Evolutionary conservation across 1,284 basidiomycete genomes (phyloP).

Genomic region (Vanrija humicola): DNA sequence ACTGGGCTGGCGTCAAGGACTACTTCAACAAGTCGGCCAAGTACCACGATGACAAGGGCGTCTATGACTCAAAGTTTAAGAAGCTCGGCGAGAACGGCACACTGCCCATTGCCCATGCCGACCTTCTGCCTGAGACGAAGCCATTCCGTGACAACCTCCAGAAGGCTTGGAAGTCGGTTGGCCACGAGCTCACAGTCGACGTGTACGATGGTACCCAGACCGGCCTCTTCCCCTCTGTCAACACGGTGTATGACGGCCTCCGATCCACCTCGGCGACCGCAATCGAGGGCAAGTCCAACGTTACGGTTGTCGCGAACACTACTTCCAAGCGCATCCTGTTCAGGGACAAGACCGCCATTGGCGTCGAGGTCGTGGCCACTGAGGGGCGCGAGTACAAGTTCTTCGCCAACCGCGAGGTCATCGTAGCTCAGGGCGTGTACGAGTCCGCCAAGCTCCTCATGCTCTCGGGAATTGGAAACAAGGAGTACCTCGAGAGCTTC

Average conservation of each 20-base stretch:
- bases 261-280: slow-evolving; percentile 9
- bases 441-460: slow-evolving; percentile 13
- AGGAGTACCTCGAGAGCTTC: slow-evolving; percentile 6
- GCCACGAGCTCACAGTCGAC: slow-evolving; percentile 9
- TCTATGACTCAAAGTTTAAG: slow-evolving; percentile 2
- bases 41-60: slow-evolving; percentile 9
- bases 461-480: slow-evolving; percentile 12
- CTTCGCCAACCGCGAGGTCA: slow-evolving; percentile 13
- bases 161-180: slow-evolving; percentile 7
- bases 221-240: slow-evolving; percentile 12
- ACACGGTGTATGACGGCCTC: slow-evolving; percentile 7
- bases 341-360: slow-evolving; percentile 8
- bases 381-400: slow-evolving; percentile 12
- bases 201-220: slow-evolving; percentile 5
- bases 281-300: slow-evolving; percentile 9
- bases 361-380: slow-evolving; percentile 10
- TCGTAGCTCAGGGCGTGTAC: slow-evolving; percentile 13
- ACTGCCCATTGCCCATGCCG: slow-evolving; percentile 10
- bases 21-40: slow-evolving; percentile 14
- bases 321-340: slow-evolving; percentile 10
- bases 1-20: slow-evolving; percentile 10
- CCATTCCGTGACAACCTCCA: slow-evolving; percentile 11
- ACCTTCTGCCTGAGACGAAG: slow-evolving; percentile 11
- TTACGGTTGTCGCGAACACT: slow-evolving; percentile 6
- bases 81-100: slow-evolving; percentile 1